These are phyloP conservation scores for Pythium dissimile DNA, from an alignment of 352 stramenopile species.

Conservation along the genomic window DNA sequence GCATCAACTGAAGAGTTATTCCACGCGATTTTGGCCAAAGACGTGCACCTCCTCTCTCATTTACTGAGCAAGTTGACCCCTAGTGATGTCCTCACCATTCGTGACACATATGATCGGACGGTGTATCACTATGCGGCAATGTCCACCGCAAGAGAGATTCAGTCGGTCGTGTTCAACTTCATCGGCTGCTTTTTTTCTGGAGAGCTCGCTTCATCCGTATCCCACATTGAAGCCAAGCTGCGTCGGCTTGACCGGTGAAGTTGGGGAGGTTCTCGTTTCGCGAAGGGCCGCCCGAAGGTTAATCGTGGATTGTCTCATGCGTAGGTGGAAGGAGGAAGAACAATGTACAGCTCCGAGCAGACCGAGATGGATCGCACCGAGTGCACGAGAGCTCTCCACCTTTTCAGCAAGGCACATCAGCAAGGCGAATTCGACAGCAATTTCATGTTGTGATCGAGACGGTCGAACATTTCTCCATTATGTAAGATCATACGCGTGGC, in stretches of 20 bases:
- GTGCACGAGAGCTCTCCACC: slow-evolving; percentile 38
- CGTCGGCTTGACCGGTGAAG: slow-evolving; percentile 10
- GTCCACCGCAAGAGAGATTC: neutral
- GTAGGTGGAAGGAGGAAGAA: neutral
- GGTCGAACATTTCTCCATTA: slow-evolving; percentile 57
- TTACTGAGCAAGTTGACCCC: slow-evolving; percentile 9
- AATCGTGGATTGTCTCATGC: neutral
- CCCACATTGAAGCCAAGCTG: slow-evolving; percentile 12
- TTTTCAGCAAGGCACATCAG: slow-evolving; percentile 22
- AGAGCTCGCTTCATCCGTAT: no score
- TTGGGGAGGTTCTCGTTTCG: slow-evolving; percentile 6
- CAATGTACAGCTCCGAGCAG: neutral
- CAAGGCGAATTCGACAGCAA: slow-evolving; percentile 31
- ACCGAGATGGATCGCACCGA: slow-evolving; percentile 31
- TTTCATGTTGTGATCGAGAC: slow-evolving; percentile 30
- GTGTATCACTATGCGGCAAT: slow-evolving; percentile 22
- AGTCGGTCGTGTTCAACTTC: slow-evolving; percentile 18
- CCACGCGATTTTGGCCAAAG: slow-evolving; percentile 11
- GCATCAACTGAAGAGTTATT: slow-evolving; percentile 9
- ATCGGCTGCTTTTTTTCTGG: slow-evolving; percentile 5
- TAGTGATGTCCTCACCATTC: neutral
- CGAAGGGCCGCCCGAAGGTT: neutral
- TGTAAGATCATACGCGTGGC: slow-evolving; percentile 25
- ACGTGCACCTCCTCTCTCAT: slow-evolving; percentile 9
- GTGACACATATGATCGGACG: slow-evolving; percentile 7